phyloP scores from a whole-genome alignment of 305 asterid genomes.

The Fraxinus xanthoxyloides region DNA sequence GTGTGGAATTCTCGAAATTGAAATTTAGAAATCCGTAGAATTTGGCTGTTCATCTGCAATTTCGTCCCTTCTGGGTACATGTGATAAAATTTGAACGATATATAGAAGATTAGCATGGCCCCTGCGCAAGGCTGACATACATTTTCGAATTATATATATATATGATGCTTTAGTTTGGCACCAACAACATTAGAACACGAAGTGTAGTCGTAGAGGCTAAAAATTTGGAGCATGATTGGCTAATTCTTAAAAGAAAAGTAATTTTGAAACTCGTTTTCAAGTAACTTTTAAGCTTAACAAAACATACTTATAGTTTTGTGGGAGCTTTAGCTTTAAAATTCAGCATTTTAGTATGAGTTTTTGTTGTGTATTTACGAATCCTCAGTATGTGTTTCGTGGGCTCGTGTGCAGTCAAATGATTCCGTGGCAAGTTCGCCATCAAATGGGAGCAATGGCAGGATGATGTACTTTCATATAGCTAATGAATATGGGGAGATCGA shows the following conservation, averaged over 20 bases:
- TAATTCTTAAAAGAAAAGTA: background rate
- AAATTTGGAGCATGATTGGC: background rate
- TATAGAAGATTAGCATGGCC: background rate
- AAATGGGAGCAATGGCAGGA: conserved; percentile 66
- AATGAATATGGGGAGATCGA: conserved; percentile 64
- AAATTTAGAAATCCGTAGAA: background rate
- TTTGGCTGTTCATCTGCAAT: background rate
- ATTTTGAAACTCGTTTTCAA: background rate
- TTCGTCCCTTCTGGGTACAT: background rate
- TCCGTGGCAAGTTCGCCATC: conserved; percentile 48
- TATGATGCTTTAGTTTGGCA: background rate
- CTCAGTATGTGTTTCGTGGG: background rate
- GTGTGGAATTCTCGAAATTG: background rate
- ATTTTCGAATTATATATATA: background rate
- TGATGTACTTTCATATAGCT: conserved; percentile 59
- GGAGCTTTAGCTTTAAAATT: background rate
- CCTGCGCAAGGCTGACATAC: background rate
- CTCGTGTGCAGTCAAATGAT: conserved; percentile 56
- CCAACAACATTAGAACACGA: background rate
- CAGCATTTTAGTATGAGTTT: background rate
- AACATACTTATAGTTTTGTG: background rate
- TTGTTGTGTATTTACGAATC: background rate
- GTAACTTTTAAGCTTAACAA: background rate
- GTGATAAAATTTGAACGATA: background rate
- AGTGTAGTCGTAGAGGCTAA: background rate